Base-by-base conservation (phyloP, 306 rosid species). In the Trichosanthes truncata region DNA sequence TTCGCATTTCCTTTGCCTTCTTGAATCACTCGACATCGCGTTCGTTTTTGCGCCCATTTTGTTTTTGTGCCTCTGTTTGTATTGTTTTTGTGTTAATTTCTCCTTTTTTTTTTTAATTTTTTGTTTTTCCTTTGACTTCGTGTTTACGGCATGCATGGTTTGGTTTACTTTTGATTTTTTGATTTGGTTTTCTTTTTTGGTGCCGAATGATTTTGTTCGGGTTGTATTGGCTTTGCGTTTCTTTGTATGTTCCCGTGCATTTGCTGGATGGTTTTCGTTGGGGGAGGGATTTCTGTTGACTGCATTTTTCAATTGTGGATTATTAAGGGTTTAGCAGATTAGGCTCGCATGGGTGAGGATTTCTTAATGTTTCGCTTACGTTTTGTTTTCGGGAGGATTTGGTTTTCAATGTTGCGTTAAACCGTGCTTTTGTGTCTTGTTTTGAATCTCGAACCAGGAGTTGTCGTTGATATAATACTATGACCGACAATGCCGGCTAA, bases 31-130 rank as follows among this genome's bases (percentile, higher is more conserved):
- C 9, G 49, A 31, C 0, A 65, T 59, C 26, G 78, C 76, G 49
- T 79, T 84, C 61, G 38, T 49, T 43, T 26, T 17, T 67, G 76
- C 23, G 11, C 75, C 68, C 61, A 23, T 49, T 65, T 63, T 45
- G 20, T 29, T 12, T 1, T 49, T 6, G 4, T 41, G 3, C 6
- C 68, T 35, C 1, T 61, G 15, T 7, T 45, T 9, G 31, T 38
- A 18, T 12, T 49, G 0, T 18, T 7, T 9, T 69, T 41, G 1
- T 4, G 48, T 4, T n/a, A 13, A 7, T 21, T 55, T 15, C 21
- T 77, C 13, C 17, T 18, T 4, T 57, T 48, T 33, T 41, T 33
- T 80, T 6, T 18, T 4, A 0, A 1, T 67, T 38, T 20, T 41
- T 40, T 4, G 3, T 12, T 45, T n/a, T 63, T 14, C 14, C 10